Evolutionary conservation across 2,329 filamentous ascomycete species (phyloP).

Genomic region (Rasamsonia emersonii): DNA sequence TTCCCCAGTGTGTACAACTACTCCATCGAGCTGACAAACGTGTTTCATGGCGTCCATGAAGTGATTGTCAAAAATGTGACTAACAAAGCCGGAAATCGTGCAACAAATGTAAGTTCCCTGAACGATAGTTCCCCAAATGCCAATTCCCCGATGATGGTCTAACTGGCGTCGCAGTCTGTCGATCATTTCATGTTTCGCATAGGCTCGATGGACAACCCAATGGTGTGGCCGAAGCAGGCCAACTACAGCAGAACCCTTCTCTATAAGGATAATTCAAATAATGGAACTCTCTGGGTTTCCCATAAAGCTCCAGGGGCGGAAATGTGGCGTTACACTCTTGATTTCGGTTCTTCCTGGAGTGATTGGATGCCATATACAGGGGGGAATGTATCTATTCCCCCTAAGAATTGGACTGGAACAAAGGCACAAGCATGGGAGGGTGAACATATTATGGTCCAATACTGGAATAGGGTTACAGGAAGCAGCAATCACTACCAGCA

Average conservation of each 20-base stretch:
- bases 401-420: conserved; percentile 45
- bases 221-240: conserved; percentile 44
- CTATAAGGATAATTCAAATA: conserved; percentile 21
- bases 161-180: conserved; percentile 23
- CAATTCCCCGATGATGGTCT: not conserved
- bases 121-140: not conserved
- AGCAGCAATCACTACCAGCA: conserved; percentile 50
- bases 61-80: conserved; percentile 46
- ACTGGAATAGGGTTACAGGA: conserved; percentile 47
- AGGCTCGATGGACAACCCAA: conserved; percentile 45
- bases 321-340: conserved; percentile 50
- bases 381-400: conserved; percentile 34
- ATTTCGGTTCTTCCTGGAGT: conserved; percentile 49
- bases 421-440: conserved; percentile 46
- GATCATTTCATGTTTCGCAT: conserved; percentile 52
- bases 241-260: conserved; percentile 46
- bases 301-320: conserved; percentile 52
- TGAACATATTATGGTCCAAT: conserved; percentile 52
- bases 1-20: conserved; percentile 43
- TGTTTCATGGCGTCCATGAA: conserved; percentile 49
- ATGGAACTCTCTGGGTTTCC: conserved; percentile 35
- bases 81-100: conserved; percentile 26
- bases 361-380: conserved; percentile 45
- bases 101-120: conserved; percentile 15
- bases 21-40: conserved; percentile 41